These are phyloP conservation scores for Beverwykella pulmonaria DNA, from an alignment of 495 filamentous ascomycete species.

Conservation along the genomic window DNA sequence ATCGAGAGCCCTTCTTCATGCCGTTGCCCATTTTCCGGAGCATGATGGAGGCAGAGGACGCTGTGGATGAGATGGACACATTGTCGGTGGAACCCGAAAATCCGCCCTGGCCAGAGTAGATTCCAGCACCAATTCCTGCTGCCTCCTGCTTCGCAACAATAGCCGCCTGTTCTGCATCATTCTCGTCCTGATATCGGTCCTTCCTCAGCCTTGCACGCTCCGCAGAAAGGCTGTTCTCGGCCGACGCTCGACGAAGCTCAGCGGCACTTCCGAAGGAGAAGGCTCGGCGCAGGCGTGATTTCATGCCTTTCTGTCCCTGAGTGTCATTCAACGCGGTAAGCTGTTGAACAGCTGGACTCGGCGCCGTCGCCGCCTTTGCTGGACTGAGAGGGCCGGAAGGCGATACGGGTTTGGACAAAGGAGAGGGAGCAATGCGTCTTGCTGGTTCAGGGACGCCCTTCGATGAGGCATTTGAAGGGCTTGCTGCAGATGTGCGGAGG, in stretches of 20 bases:
- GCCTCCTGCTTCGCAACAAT: slow-evolving; percentile 91
- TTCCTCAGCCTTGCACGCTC: slow-evolving; percentile 70
- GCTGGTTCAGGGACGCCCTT: slow-evolving; percentile 69
- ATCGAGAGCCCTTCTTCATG: slow-evolving; percentile 88
- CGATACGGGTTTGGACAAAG: slow-evolving; percentile 78
- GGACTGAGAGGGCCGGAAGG: slow-evolving; percentile 38
- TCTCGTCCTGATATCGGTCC: slow-evolving; percentile 55
- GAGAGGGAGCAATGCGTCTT: slow-evolving; percentile 77
- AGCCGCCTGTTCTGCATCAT: slow-evolving; percentile 62
- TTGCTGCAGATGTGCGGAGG: not conserved
- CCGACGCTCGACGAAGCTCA: slow-evolving; percentile 78
- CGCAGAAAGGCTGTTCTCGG: slow-evolving; percentile 63
- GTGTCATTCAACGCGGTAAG: slow-evolving; percentile 80
- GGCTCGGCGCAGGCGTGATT: slow-evolving; percentile 84
- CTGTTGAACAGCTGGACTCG: slow-evolving; percentile 76
- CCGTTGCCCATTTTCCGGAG: slow-evolving; percentile 99
- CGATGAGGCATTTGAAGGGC: slow-evolving; percentile 49
- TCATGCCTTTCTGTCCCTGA: slow-evolving; percentile 74
- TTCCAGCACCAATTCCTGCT: slow-evolving; percentile 85
- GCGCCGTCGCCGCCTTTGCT: slow-evolving; percentile 37
- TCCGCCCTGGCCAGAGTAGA: slow-evolving; percentile 85
- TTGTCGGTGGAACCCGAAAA: slow-evolving; percentile 96
- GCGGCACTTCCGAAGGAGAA: slow-evolving; percentile 98
- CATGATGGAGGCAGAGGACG: slow-evolving; percentile 98
- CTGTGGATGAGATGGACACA: slow-evolving; percentile 93